Evolutionary conservation across 2,329 filamentous ascomycete species (phyloP).

Genomic region (Kalmusia sp.): DNA sequence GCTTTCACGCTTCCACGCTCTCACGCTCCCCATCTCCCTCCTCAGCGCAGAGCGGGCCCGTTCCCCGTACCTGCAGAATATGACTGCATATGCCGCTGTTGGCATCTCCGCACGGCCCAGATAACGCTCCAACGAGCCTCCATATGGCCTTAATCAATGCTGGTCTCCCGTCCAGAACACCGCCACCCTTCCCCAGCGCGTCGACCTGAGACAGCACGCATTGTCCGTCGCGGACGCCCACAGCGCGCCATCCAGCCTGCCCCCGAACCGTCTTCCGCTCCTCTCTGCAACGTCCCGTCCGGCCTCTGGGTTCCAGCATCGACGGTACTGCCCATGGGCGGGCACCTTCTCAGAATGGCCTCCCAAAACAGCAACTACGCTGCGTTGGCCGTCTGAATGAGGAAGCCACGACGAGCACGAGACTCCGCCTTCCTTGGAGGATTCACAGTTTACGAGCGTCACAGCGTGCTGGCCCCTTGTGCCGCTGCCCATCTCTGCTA

Average conservation of each 20-base stretch:
- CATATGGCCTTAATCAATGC: conserved; percentile 39
- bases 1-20: conserved; percentile 12
- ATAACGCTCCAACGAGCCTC: conserved; percentile 30
- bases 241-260: conserved; percentile 6
- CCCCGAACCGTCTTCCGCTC: conserved; percentile 14
- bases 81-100: conserved; percentile 28
- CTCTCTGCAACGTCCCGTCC: conserved; percentile 1
- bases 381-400: not conserved
- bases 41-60: not conserved
- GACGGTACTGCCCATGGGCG: no score
- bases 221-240: conserved; percentile 21
- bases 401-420: not conserved
- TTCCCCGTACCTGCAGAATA: conserved; percentile 33
- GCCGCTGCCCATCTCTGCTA: no score
- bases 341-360: no score
- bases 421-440: not conserved
- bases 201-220: conserved; percentile 25
- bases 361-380: no score
- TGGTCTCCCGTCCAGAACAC: conserved; percentile 17
- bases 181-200: conserved; percentile 13
- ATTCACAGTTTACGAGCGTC: not conserved
- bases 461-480: no score
- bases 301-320: no score
- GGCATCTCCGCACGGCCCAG: conserved; percentile 26
- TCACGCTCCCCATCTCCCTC: not conserved